These are phyloP conservation scores for Forsythia suspensa DNA, from an alignment of 257 asterid species.

Conservation along the genomic window DNA sequence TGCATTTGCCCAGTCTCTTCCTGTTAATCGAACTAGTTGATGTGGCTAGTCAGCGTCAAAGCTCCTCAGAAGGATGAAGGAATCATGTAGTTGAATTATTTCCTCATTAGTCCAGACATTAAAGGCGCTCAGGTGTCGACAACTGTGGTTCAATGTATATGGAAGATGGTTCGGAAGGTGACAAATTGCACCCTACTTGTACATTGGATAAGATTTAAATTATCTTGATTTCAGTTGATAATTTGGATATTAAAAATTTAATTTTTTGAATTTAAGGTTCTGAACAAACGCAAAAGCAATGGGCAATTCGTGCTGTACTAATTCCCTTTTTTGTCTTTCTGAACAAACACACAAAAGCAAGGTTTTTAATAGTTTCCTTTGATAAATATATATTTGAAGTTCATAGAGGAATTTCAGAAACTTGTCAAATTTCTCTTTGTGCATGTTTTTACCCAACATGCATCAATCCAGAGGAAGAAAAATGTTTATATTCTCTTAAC, in stretches of 20 bases:
- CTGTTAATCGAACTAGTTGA: too few relatives aligned
- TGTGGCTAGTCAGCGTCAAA: too few relatives aligned
- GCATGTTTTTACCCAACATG: not conserved
- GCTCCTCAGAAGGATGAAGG: too few relatives aligned
- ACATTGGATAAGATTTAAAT: not conserved
- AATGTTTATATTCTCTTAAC: not conserved
- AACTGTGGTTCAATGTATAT: too few relatives aligned
- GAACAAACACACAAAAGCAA: too few relatives aligned
- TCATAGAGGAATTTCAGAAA: not conserved
- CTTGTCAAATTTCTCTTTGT: not conserved
- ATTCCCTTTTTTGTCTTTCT: too few relatives aligned
- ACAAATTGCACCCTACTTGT: not conserved
- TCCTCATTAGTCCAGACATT: too few relatives aligned
- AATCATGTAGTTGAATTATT: too few relatives aligned
- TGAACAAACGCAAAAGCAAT: not conserved
- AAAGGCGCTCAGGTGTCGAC: too few relatives aligned
- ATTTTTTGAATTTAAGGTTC: not conserved
- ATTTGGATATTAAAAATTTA: not conserved
- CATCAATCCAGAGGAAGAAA: not conserved
- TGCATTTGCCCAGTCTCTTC: conserved; percentile 41
- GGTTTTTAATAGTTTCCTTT: not conserved
- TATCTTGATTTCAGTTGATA: not conserved
- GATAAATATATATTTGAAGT: not conserved
- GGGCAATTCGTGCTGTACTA: not conserved
- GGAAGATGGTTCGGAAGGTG: too few relatives aligned